A percentile compares a stretch with the other conserved stretches of the same genome.
phyloP scores from a whole-genome alignment of 2,329 filamentous ascomycete genomes.

The Thielaviopsis ethacetica region DNA sequence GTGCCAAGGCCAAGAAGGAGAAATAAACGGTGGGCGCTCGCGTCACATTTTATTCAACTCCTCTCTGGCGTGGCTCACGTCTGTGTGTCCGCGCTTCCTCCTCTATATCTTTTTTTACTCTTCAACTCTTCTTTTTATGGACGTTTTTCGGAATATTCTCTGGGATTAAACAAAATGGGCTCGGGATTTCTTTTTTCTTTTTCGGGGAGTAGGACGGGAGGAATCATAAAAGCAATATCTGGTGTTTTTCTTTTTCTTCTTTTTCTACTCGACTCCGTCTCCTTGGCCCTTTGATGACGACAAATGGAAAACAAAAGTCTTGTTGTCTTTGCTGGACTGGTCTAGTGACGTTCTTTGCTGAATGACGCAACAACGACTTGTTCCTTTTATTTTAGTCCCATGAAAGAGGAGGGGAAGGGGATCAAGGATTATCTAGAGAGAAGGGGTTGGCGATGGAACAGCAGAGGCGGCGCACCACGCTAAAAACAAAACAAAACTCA shows the following conservation, averaged over 20 bases:
- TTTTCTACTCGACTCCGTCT: background rate
- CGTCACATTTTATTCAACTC: background rate
- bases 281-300: background rate
- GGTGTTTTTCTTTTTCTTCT: background rate
- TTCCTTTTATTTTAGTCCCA: no score
- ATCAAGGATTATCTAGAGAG: no score
- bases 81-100: background rate
- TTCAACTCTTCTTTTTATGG: background rate
- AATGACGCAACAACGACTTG: no score
- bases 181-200: background rate
- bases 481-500: background rate
- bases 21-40: conserved; percentile 41
- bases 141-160: background rate
- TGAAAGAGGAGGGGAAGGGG: no score
- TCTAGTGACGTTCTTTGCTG: background rate
- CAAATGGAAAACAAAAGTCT: background rate
- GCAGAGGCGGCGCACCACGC: background rate
- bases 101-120: background rate
- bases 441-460: background rate
- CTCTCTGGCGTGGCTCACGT: background rate
- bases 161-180: background rate
- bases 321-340: background rate
- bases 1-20: conserved; percentile 86
- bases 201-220: background rate
- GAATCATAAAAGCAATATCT: background rate